Conservation (phyloP, 2,329 filamentous ascomycete species). For the Ophiobolus disseminans region DNA sequence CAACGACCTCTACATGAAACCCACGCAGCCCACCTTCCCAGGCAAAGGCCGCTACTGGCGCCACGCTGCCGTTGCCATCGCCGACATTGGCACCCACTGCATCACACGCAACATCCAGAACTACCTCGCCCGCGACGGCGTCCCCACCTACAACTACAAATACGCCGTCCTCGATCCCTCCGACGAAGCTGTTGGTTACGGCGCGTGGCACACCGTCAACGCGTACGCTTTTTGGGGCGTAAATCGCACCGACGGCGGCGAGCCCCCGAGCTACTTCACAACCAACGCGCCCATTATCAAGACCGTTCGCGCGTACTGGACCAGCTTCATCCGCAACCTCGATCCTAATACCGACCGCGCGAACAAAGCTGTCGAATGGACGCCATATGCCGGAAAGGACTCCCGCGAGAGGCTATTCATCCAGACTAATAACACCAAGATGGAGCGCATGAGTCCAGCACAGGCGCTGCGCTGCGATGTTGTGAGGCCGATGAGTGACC, state of each 20-base stretch:
- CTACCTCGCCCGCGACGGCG: slow-evolving; percentile 47
- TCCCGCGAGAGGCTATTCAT: slow-evolving; percentile 45
- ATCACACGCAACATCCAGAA: slow-evolving; percentile 64
- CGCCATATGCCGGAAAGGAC: slow-evolving; percentile 48
- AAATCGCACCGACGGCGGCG: slow-evolving; percentile 56
- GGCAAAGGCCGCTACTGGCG: slow-evolving; percentile 64
- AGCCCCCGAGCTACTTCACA: slow-evolving; percentile 64
- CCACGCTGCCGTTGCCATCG: slow-evolving; percentile 65
- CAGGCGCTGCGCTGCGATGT: slow-evolving; percentile 17
- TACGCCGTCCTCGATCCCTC: slow-evolving; percentile 70
- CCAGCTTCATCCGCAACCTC: slow-evolving; percentile 71
- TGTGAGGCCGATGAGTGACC: slow-evolving; percentile 14
- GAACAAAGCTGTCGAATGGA: slow-evolving; percentile 60
- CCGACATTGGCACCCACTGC: slow-evolving; percentile 71
- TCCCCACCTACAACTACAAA: slow-evolving; percentile 70
- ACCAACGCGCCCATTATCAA: slow-evolving; percentile 66
- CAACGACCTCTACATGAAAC: slow-evolving; percentile 63
- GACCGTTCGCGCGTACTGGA: slow-evolving; percentile 74
- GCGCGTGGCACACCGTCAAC: slow-evolving; percentile 73
- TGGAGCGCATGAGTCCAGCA: slow-evolving; percentile 45
- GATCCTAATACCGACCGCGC: slow-evolving; percentile 68
- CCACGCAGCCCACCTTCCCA: slow-evolving; percentile 51
- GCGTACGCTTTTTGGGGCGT: slow-evolving; percentile 72
- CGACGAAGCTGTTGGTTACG: slow-evolving; percentile 61
- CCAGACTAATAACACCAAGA: slow-evolving; percentile 47